Evolutionary conservation across 352 stramenopile genomes (phyloP).

Genomic region (Globisporangium canariense): DNA sequence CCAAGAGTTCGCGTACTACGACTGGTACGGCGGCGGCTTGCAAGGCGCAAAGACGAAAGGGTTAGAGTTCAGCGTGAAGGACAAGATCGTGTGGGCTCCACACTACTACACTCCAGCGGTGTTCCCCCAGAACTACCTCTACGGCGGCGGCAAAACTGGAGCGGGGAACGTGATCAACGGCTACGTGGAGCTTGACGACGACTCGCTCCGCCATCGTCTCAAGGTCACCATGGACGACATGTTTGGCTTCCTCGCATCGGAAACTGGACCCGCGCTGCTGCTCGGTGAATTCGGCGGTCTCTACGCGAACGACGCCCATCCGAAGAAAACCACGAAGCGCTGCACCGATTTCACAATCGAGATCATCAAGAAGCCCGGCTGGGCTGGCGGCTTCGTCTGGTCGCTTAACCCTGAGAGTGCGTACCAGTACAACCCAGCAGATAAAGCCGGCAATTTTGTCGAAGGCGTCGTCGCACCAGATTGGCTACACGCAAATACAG

Average conservation of each 20-base stretch:
- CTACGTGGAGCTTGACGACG: conserved; percentile 32
- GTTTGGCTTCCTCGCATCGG: conserved; percentile 33
- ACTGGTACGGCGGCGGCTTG: conserved; percentile 39
- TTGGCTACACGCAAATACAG: conserved; percentile 26
- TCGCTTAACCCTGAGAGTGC: conserved; percentile 34
- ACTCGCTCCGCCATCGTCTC: conserved; percentile 20
- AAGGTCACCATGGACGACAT: conserved; percentile 33
- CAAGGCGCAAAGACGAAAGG: conserved; percentile 24
- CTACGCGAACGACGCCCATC: conserved; percentile 28
- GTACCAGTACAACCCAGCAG: conserved; percentile 40
- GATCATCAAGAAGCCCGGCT: conserved; percentile 28
- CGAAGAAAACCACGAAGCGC: conserved; percentile 28
- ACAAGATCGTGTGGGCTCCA: conserved; percentile 37
- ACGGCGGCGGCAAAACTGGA: conserved; percentile 17
- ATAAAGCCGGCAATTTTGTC: conserved; percentile 18
- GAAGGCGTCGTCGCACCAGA: conserved; percentile 26
- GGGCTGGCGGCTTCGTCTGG: conserved; percentile 34
- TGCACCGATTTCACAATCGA: conserved; percentile 32
- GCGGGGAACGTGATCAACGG: conserved; percentile 13
- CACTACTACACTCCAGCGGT: conserved; percentile 38
- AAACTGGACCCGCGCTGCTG: conserved; percentile 24
- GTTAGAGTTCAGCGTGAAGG: conserved; percentile 18
- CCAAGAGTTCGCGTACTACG: conserved; percentile 26
- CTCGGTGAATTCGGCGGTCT: conserved; percentile 36
- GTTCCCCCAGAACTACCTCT: conserved; percentile 32